These are phyloP conservation scores for Backusella psychrophila DNA, from an alignment of 192 early-diverging fungal genomes.

Conservation along the genomic window DNA sequence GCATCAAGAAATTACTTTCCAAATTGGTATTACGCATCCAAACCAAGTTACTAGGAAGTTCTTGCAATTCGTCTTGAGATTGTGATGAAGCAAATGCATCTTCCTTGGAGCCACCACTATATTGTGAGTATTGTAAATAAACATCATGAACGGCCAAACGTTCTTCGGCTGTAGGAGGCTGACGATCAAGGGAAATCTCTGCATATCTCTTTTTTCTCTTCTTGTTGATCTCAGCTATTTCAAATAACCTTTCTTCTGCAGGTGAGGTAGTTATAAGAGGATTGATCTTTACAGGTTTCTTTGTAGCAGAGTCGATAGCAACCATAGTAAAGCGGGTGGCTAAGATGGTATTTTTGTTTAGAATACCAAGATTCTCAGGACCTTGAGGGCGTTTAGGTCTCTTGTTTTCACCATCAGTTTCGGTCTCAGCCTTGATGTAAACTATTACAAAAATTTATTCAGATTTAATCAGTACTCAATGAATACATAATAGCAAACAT, in stretches of 20 bases:
- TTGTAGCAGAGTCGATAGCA: slow-evolving; percentile 70
- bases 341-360: slow-evolving; percentile 54
- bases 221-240: slow-evolving; percentile 62
- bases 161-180: slow-evolving; percentile 79
- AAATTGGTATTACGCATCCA: slow-evolving; percentile 32
- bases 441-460: slow-evolving; percentile 16
- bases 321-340: slow-evolving; percentile 91
- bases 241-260: slow-evolving; percentile 69
- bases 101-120: slow-evolving; percentile 32
- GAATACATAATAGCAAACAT: background rate
- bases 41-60: slow-evolving; percentile 16
- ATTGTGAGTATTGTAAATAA: slow-evolving; percentile 70
- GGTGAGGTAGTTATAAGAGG: slow-evolving; percentile 74
- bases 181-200: slow-evolving; percentile 53
- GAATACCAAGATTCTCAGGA: slow-evolving; percentile 13
- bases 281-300: slow-evolving; percentile 70
- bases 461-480: background rate
- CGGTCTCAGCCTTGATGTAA: slow-evolving; percentile 65
- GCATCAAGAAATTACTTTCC: slow-evolving; percentile 53
- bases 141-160: slow-evolving; percentile 75
- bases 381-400: background rate
- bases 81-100: slow-evolving; percentile 4
- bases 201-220: slow-evolving; percentile 43
- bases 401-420: slow-evolving; percentile 16
- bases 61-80: slow-evolving; percentile 8